Evolutionary conservation across 176 grass and related monocot species (phyloP), one percentile per base, ranked within the genome.

Genomic region (Cymbopogon citratus): DNA sequence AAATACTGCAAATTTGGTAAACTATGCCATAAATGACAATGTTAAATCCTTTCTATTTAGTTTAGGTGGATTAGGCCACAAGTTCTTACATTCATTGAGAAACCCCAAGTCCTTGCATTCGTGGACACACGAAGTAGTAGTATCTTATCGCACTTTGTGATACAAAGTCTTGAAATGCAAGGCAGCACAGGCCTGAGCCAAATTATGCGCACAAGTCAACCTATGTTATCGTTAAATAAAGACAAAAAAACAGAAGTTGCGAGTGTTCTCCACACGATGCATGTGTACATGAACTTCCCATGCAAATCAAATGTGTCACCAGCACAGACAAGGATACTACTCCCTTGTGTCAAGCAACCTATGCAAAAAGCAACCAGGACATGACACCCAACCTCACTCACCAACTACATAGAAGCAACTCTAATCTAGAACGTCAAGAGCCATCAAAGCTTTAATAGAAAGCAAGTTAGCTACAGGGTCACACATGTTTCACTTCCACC

Each of bases 311-410:
- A 61, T 51, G 48, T 19, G 78, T 9, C 79, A 66, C 73, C 31
- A 75, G 75, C 73, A 5, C 45, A 82, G 78, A 90, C 74, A 90
- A 66, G 7, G 48, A 83, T 61, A 73, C 48, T 60, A 73, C 38
- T 60, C 19, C 16, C 23, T 40, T 40, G 36, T 59, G 60, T n/a
- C 23, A 89, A 85, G 77, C 87, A 57, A 85, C 54, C 65, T 38
- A 72, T 65, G 45, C 27, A 74, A 54, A 66, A 79, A 74, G 60
- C 61, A 88, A 74, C 45, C 27, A 73, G 34, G 73, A 78, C 34
- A 59, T 81, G 36, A 49, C 71, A 48, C 54, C 39, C 35, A 75
- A 69, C 59, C 69, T 57, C 27, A 16, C 31, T 21, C 61, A 69
- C 71, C 46, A 75, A 81, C 36, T 74, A 46, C 61, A 66, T 21